Evolutionary conservation across 2,329 filamentous ascomycete species (phyloP), one percentile per base, ranked within the genome.

Genomic region (Ceratocystis papillata): DNA sequence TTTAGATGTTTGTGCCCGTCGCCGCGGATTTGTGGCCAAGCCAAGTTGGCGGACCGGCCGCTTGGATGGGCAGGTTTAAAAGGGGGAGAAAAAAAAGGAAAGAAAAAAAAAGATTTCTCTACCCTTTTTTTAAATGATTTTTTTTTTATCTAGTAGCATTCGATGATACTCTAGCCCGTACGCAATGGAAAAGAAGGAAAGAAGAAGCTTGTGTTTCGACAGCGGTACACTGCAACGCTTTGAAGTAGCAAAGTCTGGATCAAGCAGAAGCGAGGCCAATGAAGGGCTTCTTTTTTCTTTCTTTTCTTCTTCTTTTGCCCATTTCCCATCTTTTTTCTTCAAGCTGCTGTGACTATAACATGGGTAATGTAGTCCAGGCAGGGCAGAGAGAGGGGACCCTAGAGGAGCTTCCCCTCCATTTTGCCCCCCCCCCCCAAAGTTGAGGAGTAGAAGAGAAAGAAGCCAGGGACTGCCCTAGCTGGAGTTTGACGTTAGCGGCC

Each of bases 331-430:
- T 60, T 30, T 48, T 33, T 65, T 65, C 37, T 65, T 65, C 61
- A 63, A 63, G 44, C 20, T 48, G 41, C 46, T 63, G 61, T 37
- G 44, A 63, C 61, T 15, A 63, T 48, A 25, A 30, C 61, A 63
- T 50, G 25, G 53, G 53, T 57, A 12, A 41, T 25, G 46, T 12
- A 10, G 46, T 25, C 46, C 17, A 20, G 45, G 45, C 15, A 20
- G n/a, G 46, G 22, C 2, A 17, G 17, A 22, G 17, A 22, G 46
- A 20, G 46, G 46, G 46, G n/a, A 17, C 22, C 50, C 50, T 6
- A 28, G 50, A 28, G 22, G 4, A 17, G 53, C 22, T 12, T 41
- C 46, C 46, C 22, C 46, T 25, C 22, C 4, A 30, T 57, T 22
- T 57, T 12, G 10, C 6, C 50, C 22, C 50, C 48, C 7, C 28